Evolutionary conservation across 768 basidiomycete species (phyloP).

Genomic region (Pholiota molesta): DNA sequence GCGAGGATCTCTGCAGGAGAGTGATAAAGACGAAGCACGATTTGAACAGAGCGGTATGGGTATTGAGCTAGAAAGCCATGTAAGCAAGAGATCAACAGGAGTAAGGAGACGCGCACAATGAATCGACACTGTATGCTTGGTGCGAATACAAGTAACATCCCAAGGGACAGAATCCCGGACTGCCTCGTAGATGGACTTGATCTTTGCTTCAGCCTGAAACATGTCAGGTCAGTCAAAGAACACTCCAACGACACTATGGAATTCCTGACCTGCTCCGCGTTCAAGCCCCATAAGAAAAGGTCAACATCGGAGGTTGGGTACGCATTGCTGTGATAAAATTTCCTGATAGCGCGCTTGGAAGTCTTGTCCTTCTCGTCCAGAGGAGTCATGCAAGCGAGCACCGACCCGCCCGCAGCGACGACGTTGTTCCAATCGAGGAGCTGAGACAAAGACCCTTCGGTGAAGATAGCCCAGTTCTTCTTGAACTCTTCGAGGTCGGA

Average conservation of each 20-base stretch:
- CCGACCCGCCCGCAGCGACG: slow-evolving; percentile 61
- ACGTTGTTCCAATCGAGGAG: slow-evolving; percentile 66
- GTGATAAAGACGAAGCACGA: slow-evolving; percentile 63
- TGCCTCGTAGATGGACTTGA: slow-evolving; percentile 60
- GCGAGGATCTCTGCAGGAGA: slow-evolving; percentile 69
- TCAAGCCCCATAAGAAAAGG: slow-evolving; percentile 63
- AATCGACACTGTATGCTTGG: slow-evolving; percentile 68
- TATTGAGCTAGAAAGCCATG: slow-evolving; percentile 50
- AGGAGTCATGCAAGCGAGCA: slow-evolving; percentile 59
- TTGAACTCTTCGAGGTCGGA: slow-evolving; percentile 57
- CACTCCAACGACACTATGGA: neutral
- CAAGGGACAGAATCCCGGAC: slow-evolving; percentile 68
- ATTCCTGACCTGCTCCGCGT: slow-evolving; percentile 47
- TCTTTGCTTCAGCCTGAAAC: slow-evolving; percentile 59
- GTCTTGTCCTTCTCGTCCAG: slow-evolving; percentile 49
- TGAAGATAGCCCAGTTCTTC: slow-evolving; percentile 66
- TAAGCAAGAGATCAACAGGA: neutral
- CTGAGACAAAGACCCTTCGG: slow-evolving; percentile 62
- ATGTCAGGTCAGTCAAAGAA: neutral
- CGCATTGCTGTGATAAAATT: slow-evolving; percentile 55
- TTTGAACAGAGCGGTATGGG: slow-evolving; percentile 68
- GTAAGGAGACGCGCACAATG: slow-evolving; percentile 44
- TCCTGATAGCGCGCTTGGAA: slow-evolving; percentile 59
- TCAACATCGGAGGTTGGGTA: slow-evolving; percentile 69
- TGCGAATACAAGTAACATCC: slow-evolving; percentile 69